Percentiles rank a stretch among this genome's conserved stretches.
Evolutionary conservation across 1,284 basidiomycete species (phyloP).

Genomic region (Wallemia hederae): DNA sequence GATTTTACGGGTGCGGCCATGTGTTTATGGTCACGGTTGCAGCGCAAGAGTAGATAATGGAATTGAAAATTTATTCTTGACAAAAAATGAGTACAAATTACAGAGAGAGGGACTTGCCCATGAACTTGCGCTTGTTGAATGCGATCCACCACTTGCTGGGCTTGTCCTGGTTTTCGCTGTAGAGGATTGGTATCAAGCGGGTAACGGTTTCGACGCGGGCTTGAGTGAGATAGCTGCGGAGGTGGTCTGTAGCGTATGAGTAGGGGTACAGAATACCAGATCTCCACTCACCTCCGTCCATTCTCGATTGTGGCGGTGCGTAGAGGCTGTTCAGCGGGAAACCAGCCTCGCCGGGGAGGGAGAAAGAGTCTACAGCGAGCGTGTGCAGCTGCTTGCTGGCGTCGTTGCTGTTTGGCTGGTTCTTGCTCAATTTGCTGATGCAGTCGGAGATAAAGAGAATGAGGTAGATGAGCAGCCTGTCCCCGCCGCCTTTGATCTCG

Average conservation of each 20-base stretch:
- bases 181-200: slow-evolving; percentile 61
- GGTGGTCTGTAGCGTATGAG: slow-evolving; percentile 27
- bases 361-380: slow-evolving; percentile 67
- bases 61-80: neutral
- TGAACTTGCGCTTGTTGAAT: slow-evolving; percentile 88
- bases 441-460: slow-evolving; percentile 98
- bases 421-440: slow-evolving; percentile 50
- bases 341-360: slow-evolving; percentile 81
- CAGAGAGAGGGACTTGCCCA: slow-evolving; percentile 25
- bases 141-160: slow-evolving; percentile 99
- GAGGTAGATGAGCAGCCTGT: slow-evolving; percentile 83
- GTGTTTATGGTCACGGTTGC: neutral
- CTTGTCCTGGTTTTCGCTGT: slow-evolving; percentile 52
- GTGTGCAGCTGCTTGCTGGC: slow-evolving; percentile 69
- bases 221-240: slow-evolving; percentile 74
- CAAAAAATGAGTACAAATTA: neutral
- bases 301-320: slow-evolving; percentile 39
- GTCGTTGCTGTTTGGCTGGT: slow-evolving; percentile 42
- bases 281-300: slow-evolving; percentile 42
- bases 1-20: slow-evolving; percentile 33
- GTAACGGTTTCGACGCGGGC: slow-evolving; percentile 68
- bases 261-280: neutral
- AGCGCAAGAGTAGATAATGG: neutral
- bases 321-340: slow-evolving; percentile 87
- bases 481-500: slow-evolving; percentile 95